phyloP scores from a whole-genome alignment of 2,329 filamentous ascomycete species.

The Golovinomyces cichoracearum region DNA sequence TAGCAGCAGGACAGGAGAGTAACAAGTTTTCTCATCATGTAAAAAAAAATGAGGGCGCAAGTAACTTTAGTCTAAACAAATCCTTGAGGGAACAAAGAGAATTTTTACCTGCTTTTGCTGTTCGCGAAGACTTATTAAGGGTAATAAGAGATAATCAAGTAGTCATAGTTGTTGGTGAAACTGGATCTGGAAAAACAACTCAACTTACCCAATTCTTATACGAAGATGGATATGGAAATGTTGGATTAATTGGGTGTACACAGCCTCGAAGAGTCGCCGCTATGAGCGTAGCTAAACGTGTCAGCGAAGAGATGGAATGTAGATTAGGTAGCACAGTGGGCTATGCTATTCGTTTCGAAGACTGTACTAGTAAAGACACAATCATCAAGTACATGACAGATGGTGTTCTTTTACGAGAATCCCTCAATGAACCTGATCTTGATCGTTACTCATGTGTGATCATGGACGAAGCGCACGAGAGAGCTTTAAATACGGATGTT shows the following conservation, averaged over 20 bases:
- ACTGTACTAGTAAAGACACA: slow-evolving; percentile 88
- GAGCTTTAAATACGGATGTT: slow-evolving; percentile 88
- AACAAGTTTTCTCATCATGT: slow-evolving; percentile 77
- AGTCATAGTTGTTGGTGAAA: slow-evolving; percentile 87
- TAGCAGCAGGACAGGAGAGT: slow-evolving; percentile 35
- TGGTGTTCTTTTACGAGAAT: slow-evolving; percentile 78
- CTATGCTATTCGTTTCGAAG: slow-evolving; percentile 94
- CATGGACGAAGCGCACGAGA: slow-evolving; percentile 97
- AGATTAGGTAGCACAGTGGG: slow-evolving; percentile 67
- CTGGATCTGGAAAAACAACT: slow-evolving; percentile 90
- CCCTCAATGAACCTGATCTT: slow-evolving; percentile 69
- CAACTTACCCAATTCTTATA: slow-evolving; percentile 89
- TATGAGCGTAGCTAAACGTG: slow-evolving; percentile 96
- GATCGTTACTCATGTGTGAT: slow-evolving; percentile 96
- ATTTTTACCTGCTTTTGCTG: slow-evolving; percentile 82
- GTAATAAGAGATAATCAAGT: slow-evolving; percentile 95
- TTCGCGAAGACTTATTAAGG: slow-evolving; percentile 70
- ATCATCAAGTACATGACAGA: slow-evolving; percentile 99
- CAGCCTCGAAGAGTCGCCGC: slow-evolving; percentile 89
- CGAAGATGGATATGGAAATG: slow-evolving; percentile 75
- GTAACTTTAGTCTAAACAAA: slow-evolving; percentile 81
- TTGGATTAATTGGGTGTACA: slow-evolving; percentile 84
- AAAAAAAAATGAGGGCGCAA: slow-evolving; percentile 66
- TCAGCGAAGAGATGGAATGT: slow-evolving; percentile 95
- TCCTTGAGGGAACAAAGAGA: slow-evolving; percentile 74